Evolutionary conservation across 2,329 filamentous ascomycete genomes (phyloP).

Genomic region (Fusarium humuli): DNA sequence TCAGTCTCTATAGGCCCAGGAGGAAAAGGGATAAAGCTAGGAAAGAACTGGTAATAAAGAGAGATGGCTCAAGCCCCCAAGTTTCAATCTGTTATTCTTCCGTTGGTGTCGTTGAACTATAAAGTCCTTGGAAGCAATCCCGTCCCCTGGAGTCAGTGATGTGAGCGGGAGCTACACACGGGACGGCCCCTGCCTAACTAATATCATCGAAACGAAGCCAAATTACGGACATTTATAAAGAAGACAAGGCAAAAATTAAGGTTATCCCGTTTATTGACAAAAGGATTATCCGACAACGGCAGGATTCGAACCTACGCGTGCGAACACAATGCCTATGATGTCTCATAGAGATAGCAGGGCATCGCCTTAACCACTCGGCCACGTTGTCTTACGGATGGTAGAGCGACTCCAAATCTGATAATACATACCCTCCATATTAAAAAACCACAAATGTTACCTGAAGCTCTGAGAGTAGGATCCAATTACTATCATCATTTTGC

Average conservation of each 20-base stretch:
- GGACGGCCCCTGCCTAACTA: not conserved
- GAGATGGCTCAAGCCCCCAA: not conserved
- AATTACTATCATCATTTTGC: not conserved
- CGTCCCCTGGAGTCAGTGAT: not conserved
- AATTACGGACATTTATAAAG: not conserved
- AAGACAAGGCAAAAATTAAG: not conserved
- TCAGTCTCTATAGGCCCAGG: not conserved
- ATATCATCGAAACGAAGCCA: not conserved
- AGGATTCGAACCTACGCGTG: conserved; percentile 37
- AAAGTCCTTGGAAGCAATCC: not conserved
- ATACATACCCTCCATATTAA: accelerated
- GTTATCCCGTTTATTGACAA: not conserved
- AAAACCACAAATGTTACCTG: not conserved
- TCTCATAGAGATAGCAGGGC: conserved; percentile 31
- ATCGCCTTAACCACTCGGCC: conserved; percentile 38
- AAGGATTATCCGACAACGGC: conserved; percentile 24
- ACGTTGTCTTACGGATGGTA: conserved; percentile 4
- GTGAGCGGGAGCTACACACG: not conserved
- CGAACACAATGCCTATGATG: conserved; percentile 35
- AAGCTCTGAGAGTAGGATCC: not conserved
- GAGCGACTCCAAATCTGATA: accelerated
- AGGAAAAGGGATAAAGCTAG: not conserved
- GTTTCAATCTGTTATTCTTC: not conserved
- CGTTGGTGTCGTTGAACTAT: not conserved
- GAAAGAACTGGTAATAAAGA: not conserved